A percentile compares a stretch with the other conserved stretches of the same genome.
phyloP scores from a whole-genome alignment of 1,139 yeast species.

The Suhomyces bribrorum region DNA sequence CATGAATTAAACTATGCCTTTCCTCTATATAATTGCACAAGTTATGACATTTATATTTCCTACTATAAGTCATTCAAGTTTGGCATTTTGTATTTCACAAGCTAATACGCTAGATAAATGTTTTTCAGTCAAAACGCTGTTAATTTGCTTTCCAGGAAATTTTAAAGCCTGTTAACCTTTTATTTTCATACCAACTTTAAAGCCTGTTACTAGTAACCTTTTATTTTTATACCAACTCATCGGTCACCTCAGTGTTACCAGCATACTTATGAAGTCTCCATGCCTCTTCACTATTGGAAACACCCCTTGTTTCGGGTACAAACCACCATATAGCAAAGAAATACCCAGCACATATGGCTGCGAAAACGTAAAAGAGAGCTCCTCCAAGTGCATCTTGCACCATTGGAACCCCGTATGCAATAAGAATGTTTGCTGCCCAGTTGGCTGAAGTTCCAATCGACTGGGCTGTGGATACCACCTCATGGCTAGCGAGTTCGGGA shows the following conservation, averaged over 20 bases:
- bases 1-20: too few species aligned
- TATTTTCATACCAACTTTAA: too few species aligned
- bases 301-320: slow-evolving; percentile 41
- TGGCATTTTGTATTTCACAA: too few species aligned
- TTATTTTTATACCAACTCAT: neutral
- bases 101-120: too few species aligned
- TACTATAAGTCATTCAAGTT: too few species aligned
- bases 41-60: too few species aligned
- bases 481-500: slow-evolving; percentile 24
- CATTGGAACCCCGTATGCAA: slow-evolving; percentile 30
- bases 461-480: slow-evolving; percentile 24
- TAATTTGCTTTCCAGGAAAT: too few species aligned
- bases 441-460: slow-evolving; percentile 24
- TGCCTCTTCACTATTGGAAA: slow-evolving; percentile 27
- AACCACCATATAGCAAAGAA: slow-evolving; percentile 21
- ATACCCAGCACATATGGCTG: slow-evolving; percentile 23
- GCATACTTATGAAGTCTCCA: slow-evolving; percentile 22
- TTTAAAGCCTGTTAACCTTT: too few species aligned
- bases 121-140: too few species aligned
- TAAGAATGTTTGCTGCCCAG: slow-evolving; percentile 23
- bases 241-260: neutral
- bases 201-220: too few species aligned
- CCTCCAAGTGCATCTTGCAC: slow-evolving; percentile 31
- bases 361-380: slow-evolving; percentile 32
- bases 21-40: too few species aligned